Percentiles rank a stretch among this genome's conserved stretches.
phyloP scores from a whole-genome alignment of 176 grass and related monocot genomes.

The Zea luxurians region DNA sequence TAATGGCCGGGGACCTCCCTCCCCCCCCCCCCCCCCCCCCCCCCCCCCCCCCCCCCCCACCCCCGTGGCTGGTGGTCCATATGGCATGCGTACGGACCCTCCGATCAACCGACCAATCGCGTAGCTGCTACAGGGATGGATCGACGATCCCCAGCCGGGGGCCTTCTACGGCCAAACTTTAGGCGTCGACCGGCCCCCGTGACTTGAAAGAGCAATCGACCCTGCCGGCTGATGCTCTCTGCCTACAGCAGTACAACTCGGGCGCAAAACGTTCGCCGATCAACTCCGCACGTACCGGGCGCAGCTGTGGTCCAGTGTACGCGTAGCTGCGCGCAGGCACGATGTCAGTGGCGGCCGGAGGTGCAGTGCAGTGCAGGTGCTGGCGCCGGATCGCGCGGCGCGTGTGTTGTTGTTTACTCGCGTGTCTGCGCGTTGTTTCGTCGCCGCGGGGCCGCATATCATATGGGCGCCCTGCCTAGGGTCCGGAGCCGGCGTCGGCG shows the following conservation, averaged over 20 bases:
- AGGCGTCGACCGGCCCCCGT: background rate
- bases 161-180: conserved; percentile 3
- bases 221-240: background rate
- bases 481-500: background rate
- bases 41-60: no score
- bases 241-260: background rate
- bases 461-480: background rate
- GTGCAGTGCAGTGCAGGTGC: no score
- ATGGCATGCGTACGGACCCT: background rate
- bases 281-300: no score
- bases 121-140: background rate
- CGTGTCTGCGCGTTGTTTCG: background rate
- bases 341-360: background rate
- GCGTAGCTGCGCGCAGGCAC: background rate
- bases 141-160: background rate
- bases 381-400: background rate
- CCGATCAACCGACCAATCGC: background rate
- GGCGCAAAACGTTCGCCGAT: background rate
- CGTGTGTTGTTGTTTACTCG: background rate
- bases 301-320: background rate
- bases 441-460: background rate
- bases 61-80: conserved; percentile 2
- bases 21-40: no score
- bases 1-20: conserved; percentile 48
- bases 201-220: background rate